phyloP scores from a whole-genome alignment of 176 grass and related monocot genomes.

The Dendrocalamus sinicus region DNA sequence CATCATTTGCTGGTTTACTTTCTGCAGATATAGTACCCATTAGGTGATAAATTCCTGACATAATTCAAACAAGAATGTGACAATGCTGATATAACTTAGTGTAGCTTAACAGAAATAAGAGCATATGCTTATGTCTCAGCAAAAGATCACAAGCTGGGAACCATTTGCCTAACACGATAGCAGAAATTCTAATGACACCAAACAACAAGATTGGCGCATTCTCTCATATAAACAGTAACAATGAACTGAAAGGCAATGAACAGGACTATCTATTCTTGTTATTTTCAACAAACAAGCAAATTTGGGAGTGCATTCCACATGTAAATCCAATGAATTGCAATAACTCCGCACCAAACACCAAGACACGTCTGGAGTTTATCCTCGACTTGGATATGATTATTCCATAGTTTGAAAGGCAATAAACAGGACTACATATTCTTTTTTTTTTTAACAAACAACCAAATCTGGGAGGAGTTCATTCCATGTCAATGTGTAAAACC shows the following conservation, averaged over 20 bases:
- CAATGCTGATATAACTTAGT: neutral
- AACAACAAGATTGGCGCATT: neutral
- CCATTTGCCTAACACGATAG: neutral
- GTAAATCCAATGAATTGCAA: neutral
- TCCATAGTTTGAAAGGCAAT: neutral
- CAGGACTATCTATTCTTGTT: neutral
- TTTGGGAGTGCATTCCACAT: neutral
- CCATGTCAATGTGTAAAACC: neutral
- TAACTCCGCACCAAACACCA: constrained; percentile 13
- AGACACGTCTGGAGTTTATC: neutral
- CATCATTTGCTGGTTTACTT: constrained; percentile 69
- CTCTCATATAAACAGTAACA: neutral
- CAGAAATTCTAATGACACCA: constrained; percentile 20
- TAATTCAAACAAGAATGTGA: constrained; percentile 30
- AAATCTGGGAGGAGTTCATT: neutral
- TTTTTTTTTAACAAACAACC: neutral
- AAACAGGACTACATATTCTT: neutral
- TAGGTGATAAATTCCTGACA: constrained; percentile 37
- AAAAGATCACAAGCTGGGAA: constrained; percentile 29
- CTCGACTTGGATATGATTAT: neutral
- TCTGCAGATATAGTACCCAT: constrained; percentile 49
- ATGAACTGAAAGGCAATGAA: neutral
- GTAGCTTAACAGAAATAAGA: neutral
- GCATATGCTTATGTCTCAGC: neutral
- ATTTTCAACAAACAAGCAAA: constrained; percentile 17